Base-by-base conservation (phyloP, 257 asterid genomes). In the Petrea volubilis region DNA sequence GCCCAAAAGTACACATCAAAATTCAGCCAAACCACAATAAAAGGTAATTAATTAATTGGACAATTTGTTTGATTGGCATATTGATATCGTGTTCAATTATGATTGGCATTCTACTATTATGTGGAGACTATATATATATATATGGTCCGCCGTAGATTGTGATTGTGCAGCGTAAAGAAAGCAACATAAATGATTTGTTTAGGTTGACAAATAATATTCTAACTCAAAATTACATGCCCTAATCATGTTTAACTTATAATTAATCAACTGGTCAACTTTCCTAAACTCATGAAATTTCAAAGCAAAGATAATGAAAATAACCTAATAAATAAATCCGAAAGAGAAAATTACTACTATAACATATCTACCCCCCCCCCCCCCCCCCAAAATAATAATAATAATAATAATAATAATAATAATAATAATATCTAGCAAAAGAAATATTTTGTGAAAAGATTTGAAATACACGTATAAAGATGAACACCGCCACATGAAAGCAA, bases 91-190 rank as follows among this genome's bases (percentile, higher is more conserved):
- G 11, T n/a, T 49, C 63, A 36, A 55, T 66, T 31, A 36, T 51
- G 20, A 50, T 51, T 51, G 50, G 10, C 23, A 36, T 25, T 11
- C 36, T 51, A 25, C 33, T 7, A 9, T 24, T 1, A 3, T 11
- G 62, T 12, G 1, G 21, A 12, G 24, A 3, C 10, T 33, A 27
- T 18, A 51, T 11, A 0, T 12, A 11, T n/a, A 7, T 7, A 43
- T 7, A 17, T 11, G 1, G 13, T 14, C 3, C 17, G 29, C 6
- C 58, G 71, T 14, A 21, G 49, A 74, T 72, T 76, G 70, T 72
- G 75, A 78, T 56, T 31, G 70, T 63, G 59, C 63, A 50, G 59
- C 74, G 24, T 41, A 13, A 58, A 11, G 77, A 80, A 77, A 80
- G 72, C 79, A 55, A 74, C 76, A 52, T 25, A 10, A 34, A 38